phyloP scores from a whole-genome alignment of 1,284 basidiomycete species.

The Leucoagaricus sp. region DNA sequence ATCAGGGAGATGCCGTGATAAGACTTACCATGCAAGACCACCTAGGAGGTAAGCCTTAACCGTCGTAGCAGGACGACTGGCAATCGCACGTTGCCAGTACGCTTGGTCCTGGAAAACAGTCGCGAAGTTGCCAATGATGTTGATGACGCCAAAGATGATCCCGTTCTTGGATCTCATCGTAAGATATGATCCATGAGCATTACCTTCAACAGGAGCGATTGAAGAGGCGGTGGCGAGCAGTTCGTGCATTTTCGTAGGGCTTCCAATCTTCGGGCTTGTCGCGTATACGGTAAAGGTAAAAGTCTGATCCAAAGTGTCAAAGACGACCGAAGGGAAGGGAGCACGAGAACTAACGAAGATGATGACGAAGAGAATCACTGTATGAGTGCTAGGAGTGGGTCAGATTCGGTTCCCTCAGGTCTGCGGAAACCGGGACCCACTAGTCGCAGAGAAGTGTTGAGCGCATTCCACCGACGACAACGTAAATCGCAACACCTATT shows the following conservation, averaged over 20 bases:
- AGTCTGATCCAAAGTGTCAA: conserved; percentile 20
- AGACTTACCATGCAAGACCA: conserved; percentile 77
- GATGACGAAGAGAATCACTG: conserved; percentile 79
- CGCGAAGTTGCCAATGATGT: conserved; percentile 82
- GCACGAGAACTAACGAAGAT: conserved; percentile 59
- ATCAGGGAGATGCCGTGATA: background rate
- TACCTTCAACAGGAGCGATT: conserved; percentile 57
- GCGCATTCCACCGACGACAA: conserved; percentile 64
- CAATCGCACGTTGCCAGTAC: conserved; percentile 89
- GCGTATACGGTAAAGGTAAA: conserved; percentile 74
- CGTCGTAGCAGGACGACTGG: conserved; percentile 78
- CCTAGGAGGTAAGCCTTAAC: conserved; percentile 90
- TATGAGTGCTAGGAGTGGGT: conserved; percentile 42
- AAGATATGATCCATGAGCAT: conserved; percentile 69
- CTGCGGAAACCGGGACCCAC: conserved; percentile 35
- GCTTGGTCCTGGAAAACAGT: conserved; percentile 80
- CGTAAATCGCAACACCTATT: conserved; percentile 58
- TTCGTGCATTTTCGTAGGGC: conserved; percentile 56
- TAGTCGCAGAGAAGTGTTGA: conserved; percentile 61
- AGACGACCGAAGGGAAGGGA: conserved; percentile 21
- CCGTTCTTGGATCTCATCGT: conserved; percentile 84
- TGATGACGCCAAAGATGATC: conserved; percentile 88
- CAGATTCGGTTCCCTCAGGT: background rate
- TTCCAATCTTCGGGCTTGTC: conserved; percentile 65
- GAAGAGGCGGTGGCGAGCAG: conserved; percentile 55